Evolutionary conservation across 805 yeast genomes (phyloP), one percentile per base, ranked within the genome.

Genomic region (Candida mattraensis): DNA sequence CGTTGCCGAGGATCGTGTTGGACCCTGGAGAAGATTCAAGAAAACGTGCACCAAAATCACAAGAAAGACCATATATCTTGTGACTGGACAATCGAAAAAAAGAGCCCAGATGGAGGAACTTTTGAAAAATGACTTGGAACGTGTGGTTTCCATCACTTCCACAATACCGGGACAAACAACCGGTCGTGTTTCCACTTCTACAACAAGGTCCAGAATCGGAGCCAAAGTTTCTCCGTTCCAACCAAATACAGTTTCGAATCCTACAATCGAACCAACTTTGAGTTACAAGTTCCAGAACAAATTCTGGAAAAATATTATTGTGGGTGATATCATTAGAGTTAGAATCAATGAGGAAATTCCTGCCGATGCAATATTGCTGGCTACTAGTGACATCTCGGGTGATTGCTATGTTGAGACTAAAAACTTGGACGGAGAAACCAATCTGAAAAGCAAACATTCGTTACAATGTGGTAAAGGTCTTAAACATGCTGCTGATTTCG

Each of bases 331-430:
- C 31, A 70, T 84, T 17, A 67, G 89, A 50, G 69, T 84, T 17
- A 75, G 80, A 44, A 76, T 78, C 46, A 79, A 84, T 53, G 93
- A 84, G 53, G 91, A 83, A 62, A 71, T 83, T 5, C 94, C 94
- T 1, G 88, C 91, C 2, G 94, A 84, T 60, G 57, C 79, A 10
- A 66, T 83, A 30, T 58, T 83, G 21, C 53, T 84, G 6, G 68
- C 87, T 5, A 70, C 88, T 3, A 76, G 86, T 20, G 87, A 82
- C 52, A 58, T 69, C 1, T 87, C 83, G 48, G 82, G 81, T 33
- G 75, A 73, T 33, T 83, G 89, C 60, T 72, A 66, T 44, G 65
- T 83, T 20, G 94, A 80, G 48, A 80, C 87, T 1, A 77, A 80
- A 47, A 80, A 80, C 49, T 62, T 81, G 37, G 87, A 80, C 50